Percentiles rank a stretch among this genome's conserved stretches.
phyloP scores from a whole-genome alignment of 2,329 filamentous ascomycete genomes.

The Passalora sequoiae region DNA sequence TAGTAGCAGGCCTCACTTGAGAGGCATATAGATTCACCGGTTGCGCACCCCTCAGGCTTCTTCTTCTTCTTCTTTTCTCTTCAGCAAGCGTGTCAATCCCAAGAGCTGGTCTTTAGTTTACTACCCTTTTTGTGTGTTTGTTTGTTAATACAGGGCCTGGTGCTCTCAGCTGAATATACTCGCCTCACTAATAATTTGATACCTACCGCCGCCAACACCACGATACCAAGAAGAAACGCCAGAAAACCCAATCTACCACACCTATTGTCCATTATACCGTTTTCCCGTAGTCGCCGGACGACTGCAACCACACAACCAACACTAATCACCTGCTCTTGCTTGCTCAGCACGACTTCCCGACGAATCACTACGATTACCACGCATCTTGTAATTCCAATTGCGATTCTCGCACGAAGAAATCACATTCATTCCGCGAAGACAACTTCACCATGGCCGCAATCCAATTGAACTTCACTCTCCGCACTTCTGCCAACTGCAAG shows the following conservation, averaged over 20 bases:
- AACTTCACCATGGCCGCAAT: slow-evolving; percentile 66
- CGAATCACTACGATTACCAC: slow-evolving; percentile 19
- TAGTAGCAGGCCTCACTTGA: slow-evolving; percentile 2
- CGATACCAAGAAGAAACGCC: slow-evolving; percentile 18
- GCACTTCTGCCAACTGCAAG: slow-evolving; percentile 94
- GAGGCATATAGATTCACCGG: slow-evolving; percentile 14
- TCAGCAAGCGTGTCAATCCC: slow-evolving; percentile 49
- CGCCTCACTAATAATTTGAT: slow-evolving; percentile 23
- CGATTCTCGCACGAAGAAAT: slow-evolving; percentile 16
- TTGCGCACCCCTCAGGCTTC: slow-evolving; percentile 14
- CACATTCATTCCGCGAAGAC: slow-evolving; percentile 21
- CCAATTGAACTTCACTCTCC: slow-evolving; percentile 92
- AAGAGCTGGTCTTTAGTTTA: slow-evolving; percentile 46
- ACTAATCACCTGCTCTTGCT: slow-evolving; percentile 46
- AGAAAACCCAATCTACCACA: slow-evolving; percentile 11
- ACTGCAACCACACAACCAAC: slow-evolving; percentile 23
- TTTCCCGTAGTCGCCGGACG: slow-evolving; percentile 31
- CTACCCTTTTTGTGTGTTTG: slow-evolving; percentile 33
- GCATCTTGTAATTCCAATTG: slow-evolving; percentile 14
- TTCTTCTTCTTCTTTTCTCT: slow-evolving; percentile 37
- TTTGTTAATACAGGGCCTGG: slow-evolving; percentile 45
- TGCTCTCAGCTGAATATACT: slow-evolving; percentile 34
- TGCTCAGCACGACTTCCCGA: slow-evolving; percentile 40
- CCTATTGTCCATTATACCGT: slow-evolving; percentile 28
- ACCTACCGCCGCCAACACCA: slow-evolving; percentile 20